These are phyloP conservation scores for Paraphoma sp. DNA, from an alignment of 2,329 filamentous ascomycete species.

Conservation along the genomic window DNA sequence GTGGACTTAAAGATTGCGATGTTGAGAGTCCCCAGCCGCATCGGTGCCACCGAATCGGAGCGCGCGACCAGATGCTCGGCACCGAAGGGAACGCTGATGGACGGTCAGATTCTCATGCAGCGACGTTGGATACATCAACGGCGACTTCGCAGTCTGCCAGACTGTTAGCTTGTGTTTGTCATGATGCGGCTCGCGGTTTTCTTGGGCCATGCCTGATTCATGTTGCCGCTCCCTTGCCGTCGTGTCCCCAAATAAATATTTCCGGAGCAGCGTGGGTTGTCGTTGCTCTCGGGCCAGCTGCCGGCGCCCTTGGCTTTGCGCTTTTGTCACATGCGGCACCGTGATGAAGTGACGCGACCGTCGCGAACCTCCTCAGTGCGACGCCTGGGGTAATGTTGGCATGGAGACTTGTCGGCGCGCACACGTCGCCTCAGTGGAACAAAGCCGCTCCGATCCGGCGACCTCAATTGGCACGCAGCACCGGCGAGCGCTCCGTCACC, in stretches of 20 bases:
- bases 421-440: constrained; percentile 19
- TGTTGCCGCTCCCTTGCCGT: neutral
- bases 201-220: neutral
- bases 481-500: constrained; percentile 11
- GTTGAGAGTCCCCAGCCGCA: constrained; percentile 3
- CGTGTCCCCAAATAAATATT: constrained; percentile 21
- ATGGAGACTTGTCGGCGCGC: constrained; percentile 5
- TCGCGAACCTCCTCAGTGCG: constrained; percentile 7
- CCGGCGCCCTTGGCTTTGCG: constrained; percentile 18
- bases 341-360: neutral
- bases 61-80: constrained; percentile 2
- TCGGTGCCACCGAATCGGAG: constrained; percentile 16
- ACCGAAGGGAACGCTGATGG: neutral
- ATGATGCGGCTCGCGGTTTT: neutral
- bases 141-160: neutral
- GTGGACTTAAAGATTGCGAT: constrained; percentile 2
- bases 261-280: constrained; percentile 23
- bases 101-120: neutral
- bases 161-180: neutral
- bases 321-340: constrained; percentile 7
- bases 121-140: neutral
- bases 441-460: constrained; percentile 26
- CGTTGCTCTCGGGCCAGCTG: constrained; percentile 13
- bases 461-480: constrained; percentile 10
- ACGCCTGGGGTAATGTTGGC: constrained; percentile 1